These are phyloP conservation scores for Populus tomentosa DNA, from an alignment of 441 rosid genomes.

Conservation along the genomic window DNA sequence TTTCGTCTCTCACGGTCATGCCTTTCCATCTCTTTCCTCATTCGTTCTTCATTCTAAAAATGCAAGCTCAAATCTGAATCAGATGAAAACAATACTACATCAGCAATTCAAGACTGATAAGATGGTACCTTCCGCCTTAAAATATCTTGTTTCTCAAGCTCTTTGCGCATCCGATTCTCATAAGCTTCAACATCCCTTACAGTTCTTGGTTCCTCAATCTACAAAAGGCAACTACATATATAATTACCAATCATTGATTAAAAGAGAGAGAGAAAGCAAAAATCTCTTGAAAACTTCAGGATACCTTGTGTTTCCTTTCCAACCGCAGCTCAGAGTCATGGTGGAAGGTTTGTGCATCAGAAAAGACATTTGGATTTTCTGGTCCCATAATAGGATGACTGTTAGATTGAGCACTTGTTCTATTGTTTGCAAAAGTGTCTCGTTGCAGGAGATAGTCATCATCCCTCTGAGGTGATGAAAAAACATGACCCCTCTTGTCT, in stretches of 20 bases:
- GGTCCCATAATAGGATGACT: conserved; percentile 36
- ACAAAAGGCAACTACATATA: conserved; percentile 20
- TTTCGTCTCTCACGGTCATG: conserved; percentile 92
- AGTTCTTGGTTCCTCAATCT: conserved; percentile 71
- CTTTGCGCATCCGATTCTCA: conserved; percentile 66
- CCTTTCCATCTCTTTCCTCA: conserved; percentile 87
- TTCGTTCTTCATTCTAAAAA: conserved; percentile 75
- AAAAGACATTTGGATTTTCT: conserved; percentile 54
- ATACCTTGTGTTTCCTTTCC: conserved; percentile 85
- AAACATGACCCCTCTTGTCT: conserved; percentile 48
- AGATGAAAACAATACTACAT: neutral
- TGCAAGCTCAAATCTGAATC: conserved; percentile 22
- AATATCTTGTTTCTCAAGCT: conserved; percentile 71
- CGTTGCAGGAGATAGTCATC: conserved; percentile 47
- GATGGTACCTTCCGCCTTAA: conserved; percentile 65
- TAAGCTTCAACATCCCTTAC: conserved; percentile 72
- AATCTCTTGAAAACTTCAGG: conserved; percentile 8
- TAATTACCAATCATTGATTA: neutral
- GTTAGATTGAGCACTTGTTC: conserved; percentile 31
- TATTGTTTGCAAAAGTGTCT: conserved; percentile 45
- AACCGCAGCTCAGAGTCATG: conserved; percentile 41
- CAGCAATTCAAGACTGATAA: neutral
- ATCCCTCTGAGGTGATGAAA: conserved; percentile 50
- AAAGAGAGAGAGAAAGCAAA: conserved; percentile 14
- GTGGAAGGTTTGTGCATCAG: conserved; percentile 52